Evolutionary conservation across 2,329 filamentous ascomycete genomes (phyloP).

Genomic region (Elsinoe batatas): DNA sequence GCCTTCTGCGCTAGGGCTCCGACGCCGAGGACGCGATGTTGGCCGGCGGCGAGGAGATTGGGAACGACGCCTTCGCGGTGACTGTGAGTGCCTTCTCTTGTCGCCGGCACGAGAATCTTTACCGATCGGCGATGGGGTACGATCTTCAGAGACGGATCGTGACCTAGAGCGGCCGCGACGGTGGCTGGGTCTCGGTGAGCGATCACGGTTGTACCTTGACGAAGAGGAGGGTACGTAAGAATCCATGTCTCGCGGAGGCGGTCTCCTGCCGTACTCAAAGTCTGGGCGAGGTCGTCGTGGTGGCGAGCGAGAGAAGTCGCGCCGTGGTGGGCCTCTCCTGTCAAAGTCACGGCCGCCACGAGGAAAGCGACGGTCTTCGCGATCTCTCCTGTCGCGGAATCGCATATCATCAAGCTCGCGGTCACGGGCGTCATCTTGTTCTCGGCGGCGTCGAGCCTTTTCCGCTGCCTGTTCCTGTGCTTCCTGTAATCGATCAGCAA

Average conservation of each 20-base stretch:
- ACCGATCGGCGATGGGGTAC: background rate
- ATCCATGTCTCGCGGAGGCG: conserved; percentile 43
- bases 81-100: conserved; percentile 21
- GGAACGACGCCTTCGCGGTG: conserved; percentile 21
- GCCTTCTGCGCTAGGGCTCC: conserved; percentile 20
- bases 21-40: conserved; percentile 26
- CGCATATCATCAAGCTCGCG: conserved; percentile 59
- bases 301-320: conserved; percentile 34
- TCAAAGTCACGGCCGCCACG: conserved; percentile 41
- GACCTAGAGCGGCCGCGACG: conserved; percentile 1
- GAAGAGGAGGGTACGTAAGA: conserved; percentile 46
- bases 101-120: background rate
- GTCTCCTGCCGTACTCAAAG: conserved; percentile 36
- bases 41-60: conserved; percentile 25
- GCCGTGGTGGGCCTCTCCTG: conserved; percentile 35
- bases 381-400: conserved; percentile 47
- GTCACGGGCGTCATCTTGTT: conserved; percentile 62
- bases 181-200: conserved; percentile 9
- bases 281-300: conserved; percentile 41
- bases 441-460: conserved; percentile 59
- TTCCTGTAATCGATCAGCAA: background rate
- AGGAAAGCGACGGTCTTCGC: conserved; percentile 21
- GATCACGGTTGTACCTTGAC: conserved; percentile 14
- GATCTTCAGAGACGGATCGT: background rate
- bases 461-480: conserved; percentile 76